Evolutionary conservation across 83 land plant genomes (phyloP), one percentile per base, ranked within the genome.

Genomic region (Diphasiastrum complanatum): DNA sequence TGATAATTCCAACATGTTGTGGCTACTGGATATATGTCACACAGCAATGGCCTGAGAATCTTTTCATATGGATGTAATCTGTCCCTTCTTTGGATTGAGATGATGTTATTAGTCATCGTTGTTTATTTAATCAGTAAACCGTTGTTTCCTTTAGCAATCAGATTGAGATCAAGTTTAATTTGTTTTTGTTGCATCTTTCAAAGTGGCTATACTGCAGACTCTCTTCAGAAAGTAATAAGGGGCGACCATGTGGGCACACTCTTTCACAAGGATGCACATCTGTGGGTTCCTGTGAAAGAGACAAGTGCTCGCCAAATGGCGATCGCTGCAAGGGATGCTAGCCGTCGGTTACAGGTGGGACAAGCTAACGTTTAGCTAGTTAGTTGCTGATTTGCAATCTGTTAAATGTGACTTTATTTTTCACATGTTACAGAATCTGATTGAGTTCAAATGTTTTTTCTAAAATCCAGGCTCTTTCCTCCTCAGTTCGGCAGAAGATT

Each of bases 191-290:
- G 68, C n/a, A n/a, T n/a, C n/a, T n/a, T n/a, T n/a, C n/a, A 70
- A 40, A 95, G 99, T 90, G 97, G 99, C 11, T 86, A 57, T 74
- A 55, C 79, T 11, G 25, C 83, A 37, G 81, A 81, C 54, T 82
- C 75, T 34, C 78, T 90, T 19, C 55, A 78, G 20, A 78, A 75
- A 55, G 99, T 90, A 23, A 69, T 95, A 35, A 47, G 75, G 43
- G 99, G 99, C 51, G 78, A 90, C 6, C 63, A 63, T 48, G 54
- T 89, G 69, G 97, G 99, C 16, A 95, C 97, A 18, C 80, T 95
- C 20, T 95, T 95, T 68, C 99, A 95, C 45, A 82, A 67, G 46
- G 80, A 95, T 76, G 87, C 93, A 33, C 76, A 79, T 52, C 30
- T 51, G 26, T 86, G 86, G 93, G 74, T 65, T 5, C 55, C 65